Evolutionary conservation across 176 grass and related monocot genomes (phyloP).

Genomic region (Echinochloa phyllopogon): DNA sequence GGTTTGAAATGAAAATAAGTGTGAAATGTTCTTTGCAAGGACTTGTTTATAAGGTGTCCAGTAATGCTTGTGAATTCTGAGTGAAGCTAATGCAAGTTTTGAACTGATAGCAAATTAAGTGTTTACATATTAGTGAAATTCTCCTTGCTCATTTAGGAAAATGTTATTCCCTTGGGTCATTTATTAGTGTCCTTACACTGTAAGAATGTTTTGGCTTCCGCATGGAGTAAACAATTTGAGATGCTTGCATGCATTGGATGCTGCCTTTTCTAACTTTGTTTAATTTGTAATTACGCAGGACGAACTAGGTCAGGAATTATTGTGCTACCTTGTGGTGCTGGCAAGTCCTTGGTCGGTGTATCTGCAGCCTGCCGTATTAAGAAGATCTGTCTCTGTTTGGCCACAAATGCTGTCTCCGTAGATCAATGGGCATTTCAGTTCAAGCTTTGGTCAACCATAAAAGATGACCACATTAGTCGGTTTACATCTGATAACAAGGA

Average conservation of each 20-base stretch:
- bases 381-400: slow-evolving; percentile 93
- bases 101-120: neutral
- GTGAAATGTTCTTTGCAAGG: slow-evolving; percentile 1
- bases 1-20: neutral
- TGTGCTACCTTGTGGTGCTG: slow-evolving; percentile 96
- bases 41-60: neutral
- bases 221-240: neutral
- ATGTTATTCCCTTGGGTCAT: neutral
- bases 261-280: slow-evolving; percentile 17
- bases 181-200: slow-evolving; percentile 4
- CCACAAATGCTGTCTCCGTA: slow-evolving; percentile 97
- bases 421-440: slow-evolving; percentile 99
- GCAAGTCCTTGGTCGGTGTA: slow-evolving; percentile 94
- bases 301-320: slow-evolving; percentile 96
- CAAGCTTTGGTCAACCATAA: slow-evolving; percentile 98
- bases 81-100: slow-evolving; percentile 19
- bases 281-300: slow-evolving; percentile 50
- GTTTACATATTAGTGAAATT: neutral
- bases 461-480: slow-evolving; percentile 90
- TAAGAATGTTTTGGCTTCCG: neutral
- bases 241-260: neutral
- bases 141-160: neutral
- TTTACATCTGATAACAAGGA: slow-evolving; percentile 99
- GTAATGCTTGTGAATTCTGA: neutral
- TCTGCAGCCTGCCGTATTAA: slow-evolving; percentile 94